phyloP scores from a whole-genome alignment of 2,329 filamentous ascomycete genomes.

The Knufia fluminis region DNA sequence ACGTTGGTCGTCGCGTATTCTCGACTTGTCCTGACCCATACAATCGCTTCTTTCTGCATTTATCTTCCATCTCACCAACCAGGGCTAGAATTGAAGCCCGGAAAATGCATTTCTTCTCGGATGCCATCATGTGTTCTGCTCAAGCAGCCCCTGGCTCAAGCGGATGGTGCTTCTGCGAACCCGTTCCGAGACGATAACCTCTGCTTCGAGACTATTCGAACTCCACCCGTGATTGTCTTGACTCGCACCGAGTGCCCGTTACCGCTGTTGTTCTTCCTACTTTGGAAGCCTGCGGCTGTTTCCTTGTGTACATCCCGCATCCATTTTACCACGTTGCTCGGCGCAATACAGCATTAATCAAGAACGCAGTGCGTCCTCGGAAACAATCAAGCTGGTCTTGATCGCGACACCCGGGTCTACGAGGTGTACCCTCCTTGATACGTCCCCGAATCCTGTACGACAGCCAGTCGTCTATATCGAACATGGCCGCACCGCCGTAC shows the following conservation, averaged over 20 bases:
- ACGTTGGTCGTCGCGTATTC: constrained; percentile 1
- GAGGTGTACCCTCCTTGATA: background rate
- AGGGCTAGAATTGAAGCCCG: background rate
- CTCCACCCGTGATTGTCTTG: constrained; percentile 1
- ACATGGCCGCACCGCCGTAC: constrained; percentile 4
- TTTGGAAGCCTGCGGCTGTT: background rate
- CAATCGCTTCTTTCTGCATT: constrained; percentile 1
- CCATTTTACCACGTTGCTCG: constrained; percentile 1
- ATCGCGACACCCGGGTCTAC: background rate
- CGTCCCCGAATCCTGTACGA: too few relatives aligned
- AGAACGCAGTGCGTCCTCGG: background rate
- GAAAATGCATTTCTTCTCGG: background rate
- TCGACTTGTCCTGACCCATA: constrained; percentile 8
- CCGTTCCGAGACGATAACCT: background rate
- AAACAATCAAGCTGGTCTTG: background rate
- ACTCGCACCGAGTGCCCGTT: background rate
- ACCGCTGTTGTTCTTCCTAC: background rate
- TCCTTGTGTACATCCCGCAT: background rate
- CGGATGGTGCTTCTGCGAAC: background rate
- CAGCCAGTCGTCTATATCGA: too few relatives aligned
- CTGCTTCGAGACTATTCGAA: background rate
- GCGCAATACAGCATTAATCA: constrained; percentile 2
- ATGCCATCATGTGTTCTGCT: background rate
- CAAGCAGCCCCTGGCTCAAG: background rate
- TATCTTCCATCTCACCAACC: background rate